Base-by-base conservation (phyloP, 1,284 basidiomycete species). In the Trichosporon sp. region DNA sequence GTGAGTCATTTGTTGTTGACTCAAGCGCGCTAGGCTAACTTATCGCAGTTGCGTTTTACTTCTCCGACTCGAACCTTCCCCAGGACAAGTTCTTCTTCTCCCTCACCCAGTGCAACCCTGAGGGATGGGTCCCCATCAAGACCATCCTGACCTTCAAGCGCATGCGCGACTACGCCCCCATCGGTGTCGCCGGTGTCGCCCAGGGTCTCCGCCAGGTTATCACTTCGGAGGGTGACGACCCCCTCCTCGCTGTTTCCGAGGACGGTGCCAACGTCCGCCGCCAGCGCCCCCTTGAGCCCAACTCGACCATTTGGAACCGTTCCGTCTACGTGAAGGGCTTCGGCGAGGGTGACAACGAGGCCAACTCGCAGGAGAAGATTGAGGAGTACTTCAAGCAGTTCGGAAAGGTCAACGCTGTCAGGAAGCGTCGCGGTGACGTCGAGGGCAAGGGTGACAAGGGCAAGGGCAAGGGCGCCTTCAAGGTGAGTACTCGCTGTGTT, bases 71-170 rank as follows among this genome's bases (percentile, higher is more conserved):
- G 38, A 99, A 99, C 85, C 88, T 99, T 66, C 96, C 97, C 12
- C 96, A 91, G 78, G 97, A 98, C 89, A 95, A 92, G 90, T 98
- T 97, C 87, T 94, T 98, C 90, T 98, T 94, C 91, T 90, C 91
- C 10, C 85, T 96, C 66, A 90, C 94, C 80, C 89, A 89, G 40
- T 84, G 84, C 75, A 90, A 90, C 78, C 84, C 87, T 1, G 90
- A 92, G 66, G 96, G 98, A 77, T 99, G 94, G 95, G 90, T 98
- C 10, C 90, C 94, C 1, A 88, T 98, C 81, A 86, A 91, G 71
- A 94, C 91, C 2, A 89, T 99, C 72, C 88, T 92, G 2, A 95
- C 93, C 10, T 99, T 98, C 90, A 98, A 97, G 86, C 92, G 96
- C 71, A 98, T 98, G 96, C 87, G 89, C 65, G 91, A 92, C 38